Evolutionary conservation across 257 asterid species (phyloP).

Genomic region (Scutellaria barbata): DNA sequence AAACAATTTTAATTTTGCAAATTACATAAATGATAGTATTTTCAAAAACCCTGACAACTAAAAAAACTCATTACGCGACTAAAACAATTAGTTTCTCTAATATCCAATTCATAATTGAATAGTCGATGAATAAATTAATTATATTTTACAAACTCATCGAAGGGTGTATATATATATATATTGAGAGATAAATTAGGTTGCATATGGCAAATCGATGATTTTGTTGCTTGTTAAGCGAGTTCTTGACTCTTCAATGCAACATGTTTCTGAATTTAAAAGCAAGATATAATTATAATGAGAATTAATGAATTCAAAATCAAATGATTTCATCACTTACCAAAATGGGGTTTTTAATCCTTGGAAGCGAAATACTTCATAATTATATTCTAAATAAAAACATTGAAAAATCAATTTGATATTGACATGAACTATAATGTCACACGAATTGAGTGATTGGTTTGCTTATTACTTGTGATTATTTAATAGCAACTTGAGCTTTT

Average conservation of each 20-base stretch:
- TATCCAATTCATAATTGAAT: too few species aligned
- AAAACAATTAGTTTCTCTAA: too few species aligned
- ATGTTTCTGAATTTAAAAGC: constrained; percentile 13
- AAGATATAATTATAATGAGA: not conserved
- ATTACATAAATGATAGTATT: too few species aligned
- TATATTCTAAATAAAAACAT: not conserved
- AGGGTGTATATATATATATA: not conserved
- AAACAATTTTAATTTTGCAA: too few species aligned
- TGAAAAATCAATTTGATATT: not conserved
- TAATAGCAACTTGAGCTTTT: too few species aligned
- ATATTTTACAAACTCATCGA: not conserved
- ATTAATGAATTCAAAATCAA: not conserved
- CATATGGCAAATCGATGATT: not conserved
- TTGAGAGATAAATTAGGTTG: not conserved
- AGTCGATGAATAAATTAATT: too few species aligned
- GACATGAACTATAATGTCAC: too few species aligned
- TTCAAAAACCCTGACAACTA: too few species aligned
- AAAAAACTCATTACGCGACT: too few species aligned
- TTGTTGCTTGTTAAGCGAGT: not conserved
- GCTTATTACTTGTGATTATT: too few species aligned
- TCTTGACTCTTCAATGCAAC: constrained; percentile 23
- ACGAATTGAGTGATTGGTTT: too few species aligned
- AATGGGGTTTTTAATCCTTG: constrained; percentile 19
- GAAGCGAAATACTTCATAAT: constrained; percentile 12
- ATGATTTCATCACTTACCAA: constrained; percentile 24